Base-by-base conservation (phyloP, 768 basidiomycete genomes). In the Imleria badia region DNA sequence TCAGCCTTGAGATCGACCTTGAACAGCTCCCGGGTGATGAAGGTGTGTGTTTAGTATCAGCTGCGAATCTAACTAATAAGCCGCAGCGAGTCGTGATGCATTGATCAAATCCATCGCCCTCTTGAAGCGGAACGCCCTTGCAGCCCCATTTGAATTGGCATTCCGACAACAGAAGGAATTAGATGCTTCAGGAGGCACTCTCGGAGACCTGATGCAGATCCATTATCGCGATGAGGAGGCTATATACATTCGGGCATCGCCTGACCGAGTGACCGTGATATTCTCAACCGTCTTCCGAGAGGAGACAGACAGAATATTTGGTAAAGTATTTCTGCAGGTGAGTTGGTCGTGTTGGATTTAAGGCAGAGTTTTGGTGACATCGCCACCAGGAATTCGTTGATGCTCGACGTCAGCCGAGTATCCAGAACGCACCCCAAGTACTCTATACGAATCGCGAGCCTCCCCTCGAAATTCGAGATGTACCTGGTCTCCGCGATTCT, bases 241-340 rank as follows among this genome's bases (percentile, higher is more conserved):
- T 19, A 95, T 99, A 70, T 98, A 94, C 68, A 82, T 99, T 39
- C 91, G 91, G 66, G 93, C 97, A 3, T 86, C 91, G 39, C 82
- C 85, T 43, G 97, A 99, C 78, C 89, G 97, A 57, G 96, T 99
- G 48, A 98, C 97, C 1, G 92, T 98, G 54, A 91, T 98, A 66
- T 98, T 99, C 75, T 94, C 91, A 5, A 99, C 97, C 19, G 81
- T 97, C 46, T 99, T 99, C 77, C 81, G 87, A 61, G 97, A 98
- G 65, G 97, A 99, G 72, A 97, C 96, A 2, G 97, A 99, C 72
- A 83, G 94, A 50, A 91, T 98, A 46, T 93, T 93, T 70, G 97
- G 97, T 14, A 95, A 94, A 71, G 89, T 98, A n/a, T 99, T 99
- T 78, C 74, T 99, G 49, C 97, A 98, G 81, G 94, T 93, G 59